A percentile compares a stretch with the other conserved stretches of the same genome.
These are phyloP conservation scores for Penstemon barbatus DNA, from an alignment of 257 asterid species.

Conservation along the genomic window DNA sequence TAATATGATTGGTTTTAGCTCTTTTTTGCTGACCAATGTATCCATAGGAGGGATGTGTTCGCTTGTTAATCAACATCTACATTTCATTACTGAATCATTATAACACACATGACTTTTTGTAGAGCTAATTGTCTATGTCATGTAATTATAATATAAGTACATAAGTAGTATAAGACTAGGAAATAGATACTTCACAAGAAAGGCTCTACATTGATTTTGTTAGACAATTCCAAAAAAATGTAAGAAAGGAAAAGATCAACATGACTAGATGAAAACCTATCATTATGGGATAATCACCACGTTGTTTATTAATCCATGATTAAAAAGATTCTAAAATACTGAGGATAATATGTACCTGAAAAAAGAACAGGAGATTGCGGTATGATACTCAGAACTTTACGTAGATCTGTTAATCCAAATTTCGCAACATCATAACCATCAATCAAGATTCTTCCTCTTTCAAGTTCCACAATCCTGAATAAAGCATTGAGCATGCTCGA, in stretches of 20 bases:
- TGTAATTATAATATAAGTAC: too few species aligned
- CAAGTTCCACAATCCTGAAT: conserved; percentile 47
- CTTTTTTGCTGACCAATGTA: too few species aligned
- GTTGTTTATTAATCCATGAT: not conserved
- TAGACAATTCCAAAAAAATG: not conserved
- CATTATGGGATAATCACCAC: not conserved
- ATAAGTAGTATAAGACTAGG: too few species aligned
- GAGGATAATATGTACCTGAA: conserved; percentile 33
- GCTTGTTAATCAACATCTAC: too few species aligned
- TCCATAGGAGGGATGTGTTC: too few species aligned
- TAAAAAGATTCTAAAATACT: not conserved
- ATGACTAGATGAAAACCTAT: not conserved
- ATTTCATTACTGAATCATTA: too few species aligned
- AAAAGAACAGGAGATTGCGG: conserved; percentile 52
- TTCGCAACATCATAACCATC: conserved; percentile 39
- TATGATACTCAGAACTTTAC: conserved; percentile 44
- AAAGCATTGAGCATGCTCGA: conserved; percentile 51
- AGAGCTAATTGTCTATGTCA: too few species aligned
- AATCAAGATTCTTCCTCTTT: conserved; percentile 41
- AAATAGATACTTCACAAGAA: not conserved
- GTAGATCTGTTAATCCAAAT: conserved; percentile 42
- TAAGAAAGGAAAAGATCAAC: not conserved
- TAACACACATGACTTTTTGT: too few species aligned
- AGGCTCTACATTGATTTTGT: not conserved
- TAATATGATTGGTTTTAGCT: too few species aligned